phyloP scores from a whole-genome alignment of 495 filamentous ascomycete species.

The Tetracladium marchalianum region DNA sequence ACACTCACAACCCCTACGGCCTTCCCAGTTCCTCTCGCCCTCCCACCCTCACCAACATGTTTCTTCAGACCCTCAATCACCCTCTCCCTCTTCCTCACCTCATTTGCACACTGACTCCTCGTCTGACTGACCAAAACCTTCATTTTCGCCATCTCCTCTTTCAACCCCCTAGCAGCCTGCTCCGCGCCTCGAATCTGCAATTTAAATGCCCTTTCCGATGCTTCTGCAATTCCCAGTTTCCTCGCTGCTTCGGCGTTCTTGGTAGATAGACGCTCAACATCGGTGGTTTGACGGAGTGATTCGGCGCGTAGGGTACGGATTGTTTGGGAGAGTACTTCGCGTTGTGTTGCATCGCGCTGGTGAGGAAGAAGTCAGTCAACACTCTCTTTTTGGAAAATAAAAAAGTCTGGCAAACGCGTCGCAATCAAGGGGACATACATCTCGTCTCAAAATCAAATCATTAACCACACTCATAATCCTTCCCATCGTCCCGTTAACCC shows the following conservation, averaged over 20 bases:
- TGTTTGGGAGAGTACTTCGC: slow-evolving; percentile 69
- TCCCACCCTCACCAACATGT: slow-evolving; percentile 46
- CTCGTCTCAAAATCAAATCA: slow-evolving; percentile 73
- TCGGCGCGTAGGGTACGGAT: slow-evolving; percentile 64
- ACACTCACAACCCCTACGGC: slow-evolving; percentile 43
- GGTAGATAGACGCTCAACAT: slow-evolving; percentile 49
- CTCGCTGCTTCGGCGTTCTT: slow-evolving; percentile 64
- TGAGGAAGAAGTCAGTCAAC: neutral
- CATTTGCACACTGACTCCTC: slow-evolving; percentile 77
- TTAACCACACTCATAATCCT: slow-evolving; percentile 87
- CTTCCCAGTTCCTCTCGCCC: slow-evolving; percentile 35
- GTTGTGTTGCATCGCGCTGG: slow-evolving; percentile 80
- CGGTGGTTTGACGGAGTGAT: slow-evolving; percentile 57
- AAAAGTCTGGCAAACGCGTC: neutral
- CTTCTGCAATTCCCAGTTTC: slow-evolving; percentile 62
- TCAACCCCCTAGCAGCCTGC: slow-evolving; percentile 52
- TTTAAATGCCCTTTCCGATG: slow-evolving; percentile 60
- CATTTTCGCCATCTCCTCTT: slow-evolving; percentile 70
- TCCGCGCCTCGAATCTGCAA: slow-evolving; percentile 64
- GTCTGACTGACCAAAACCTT: slow-evolving; percentile 74
- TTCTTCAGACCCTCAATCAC: slow-evolving; percentile 83
- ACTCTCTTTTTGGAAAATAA: neutral
- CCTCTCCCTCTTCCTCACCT: slow-evolving; percentile 82
- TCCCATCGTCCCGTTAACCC: slow-evolving; percentile 61
- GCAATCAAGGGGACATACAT: slow-evolving; percentile 44